phyloP scores from a whole-genome alignment of 495 filamentous ascomycete genomes.

The Aspergillus sclerotiicarbonarius region DNA sequence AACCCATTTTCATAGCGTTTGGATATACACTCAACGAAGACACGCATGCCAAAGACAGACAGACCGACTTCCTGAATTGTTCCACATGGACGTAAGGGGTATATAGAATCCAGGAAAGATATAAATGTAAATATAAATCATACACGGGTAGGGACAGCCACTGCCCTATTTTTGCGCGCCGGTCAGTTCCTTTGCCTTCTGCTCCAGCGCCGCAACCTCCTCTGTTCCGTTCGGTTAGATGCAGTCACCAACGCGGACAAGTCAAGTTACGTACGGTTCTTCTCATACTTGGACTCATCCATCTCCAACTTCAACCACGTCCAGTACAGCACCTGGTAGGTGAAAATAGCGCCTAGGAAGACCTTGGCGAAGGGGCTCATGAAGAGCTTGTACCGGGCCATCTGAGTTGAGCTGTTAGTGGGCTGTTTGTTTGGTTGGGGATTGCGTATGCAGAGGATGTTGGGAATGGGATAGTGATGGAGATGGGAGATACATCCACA shows the following conservation, averaged over 20 bases:
- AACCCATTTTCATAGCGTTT: background rate
- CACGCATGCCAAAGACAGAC: background rate
- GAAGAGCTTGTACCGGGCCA: slow-evolving; percentile 76
- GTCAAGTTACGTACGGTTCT: slow-evolving; percentile 44
- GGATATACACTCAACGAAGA: background rate
- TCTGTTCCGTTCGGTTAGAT: slow-evolving; percentile 24
- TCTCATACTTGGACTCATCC: slow-evolving; percentile 64
- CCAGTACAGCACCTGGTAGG: slow-evolving; percentile 84
- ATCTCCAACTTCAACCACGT: slow-evolving; percentile 84
- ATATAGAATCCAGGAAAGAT: slow-evolving; percentile 14
- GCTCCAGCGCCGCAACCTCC: slow-evolving; percentile 42
- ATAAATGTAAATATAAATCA: slow-evolving; percentile 8
- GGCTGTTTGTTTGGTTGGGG: background rate
- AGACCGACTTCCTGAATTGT: background rate
- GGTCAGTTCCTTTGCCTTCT: slow-evolving; percentile 41
- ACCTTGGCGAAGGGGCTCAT: slow-evolving; percentile 78
- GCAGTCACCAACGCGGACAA: background rate
- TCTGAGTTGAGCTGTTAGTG: slow-evolving; percentile 41
- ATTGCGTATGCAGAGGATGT: background rate
- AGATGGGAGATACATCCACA: no score
- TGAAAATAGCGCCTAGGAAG: slow-evolving; percentile 80
- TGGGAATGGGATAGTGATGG: background rate
- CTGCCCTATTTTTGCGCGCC: slow-evolving; percentile 22
- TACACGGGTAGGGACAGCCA: background rate
- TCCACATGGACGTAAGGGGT: background rate